A percentile compares a stretch with the other conserved stretches of the same genome.
These are phyloP conservation scores for Astrephomene gubernaculifera DNA, from an alignment of 139 green algal species.

Conservation along the genomic window DNA sequence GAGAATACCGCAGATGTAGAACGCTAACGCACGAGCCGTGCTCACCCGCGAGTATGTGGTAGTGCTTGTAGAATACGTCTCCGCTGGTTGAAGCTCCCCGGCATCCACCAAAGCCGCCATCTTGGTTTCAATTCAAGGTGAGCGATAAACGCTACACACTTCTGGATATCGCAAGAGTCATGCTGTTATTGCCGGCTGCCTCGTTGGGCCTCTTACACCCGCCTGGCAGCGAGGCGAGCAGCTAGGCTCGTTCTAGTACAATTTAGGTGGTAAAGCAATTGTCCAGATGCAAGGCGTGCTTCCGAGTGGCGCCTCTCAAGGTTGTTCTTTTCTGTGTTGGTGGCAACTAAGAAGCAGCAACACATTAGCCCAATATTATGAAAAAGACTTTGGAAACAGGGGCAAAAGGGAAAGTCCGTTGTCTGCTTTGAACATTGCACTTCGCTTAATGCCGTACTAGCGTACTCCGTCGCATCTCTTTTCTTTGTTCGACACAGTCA, in stretches of 20 bases:
- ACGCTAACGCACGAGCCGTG: not conserved
- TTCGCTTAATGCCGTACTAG: no score
- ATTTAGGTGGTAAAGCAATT: not conserved
- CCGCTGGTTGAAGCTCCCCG: slow-evolving; percentile 25
- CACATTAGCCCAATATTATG: no score
- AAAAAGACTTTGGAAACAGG: no score
- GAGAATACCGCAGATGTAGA: no score
- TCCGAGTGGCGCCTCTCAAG: not conserved
- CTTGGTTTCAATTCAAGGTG: not conserved
- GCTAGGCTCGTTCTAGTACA: not conserved
- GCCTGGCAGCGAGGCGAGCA: not conserved
- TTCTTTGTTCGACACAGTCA: no score
- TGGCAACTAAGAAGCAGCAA: no score
- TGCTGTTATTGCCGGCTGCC: slow-evolving; percentile 15
- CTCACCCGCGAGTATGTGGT: slow-evolving; percentile 38
- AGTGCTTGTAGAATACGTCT: slow-evolving; percentile 22
- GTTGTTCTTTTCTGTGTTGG: not conserved
- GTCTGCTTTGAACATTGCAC: no score
- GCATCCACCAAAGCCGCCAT: slow-evolving; percentile 23
- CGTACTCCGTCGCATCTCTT: no score
- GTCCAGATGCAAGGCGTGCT: not conserved
- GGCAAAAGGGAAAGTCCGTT: no score
- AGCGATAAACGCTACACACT: not conserved
- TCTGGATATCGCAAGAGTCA: not conserved
- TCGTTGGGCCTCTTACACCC: not conserved